Percentiles rank a stretch among this genome's conserved stretches.
Evolutionary conservation across 208 protist species (phyloP).

Genomic region (Trypanosoma melophagium): DNA sequence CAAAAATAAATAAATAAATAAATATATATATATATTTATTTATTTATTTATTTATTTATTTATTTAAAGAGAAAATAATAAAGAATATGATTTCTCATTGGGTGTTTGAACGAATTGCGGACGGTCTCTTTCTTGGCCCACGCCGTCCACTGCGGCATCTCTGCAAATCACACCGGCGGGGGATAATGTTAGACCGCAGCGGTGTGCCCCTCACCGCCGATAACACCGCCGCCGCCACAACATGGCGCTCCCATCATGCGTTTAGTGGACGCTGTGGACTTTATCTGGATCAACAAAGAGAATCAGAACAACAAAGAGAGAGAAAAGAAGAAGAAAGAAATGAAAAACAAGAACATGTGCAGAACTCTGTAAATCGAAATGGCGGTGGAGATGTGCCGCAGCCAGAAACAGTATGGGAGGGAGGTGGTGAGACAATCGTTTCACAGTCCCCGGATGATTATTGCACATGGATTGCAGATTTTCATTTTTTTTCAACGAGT

Average conservation of each 20-base stretch:
- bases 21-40: neutral
- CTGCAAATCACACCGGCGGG: neutral
- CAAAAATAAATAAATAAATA: neutral
- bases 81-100: slow-evolving; percentile 10
- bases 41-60: neutral
- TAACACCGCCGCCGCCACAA: slow-evolving; percentile 24
- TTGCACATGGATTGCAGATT: slow-evolving; percentile 44
- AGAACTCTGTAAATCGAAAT: neutral
- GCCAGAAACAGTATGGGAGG: neutral
- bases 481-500: slow-evolving; percentile 35
- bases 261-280: slow-evolving; percentile 69
- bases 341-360: neutral
- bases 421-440: neutral
- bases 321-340: too few relatives aligned
- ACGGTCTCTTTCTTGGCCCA: slow-evolving; percentile 25
- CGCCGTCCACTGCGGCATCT: neutral
- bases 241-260: slow-evolving; percentile 74
- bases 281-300: neutral
- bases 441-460: slow-evolving; percentile 28
- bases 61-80: neutral
- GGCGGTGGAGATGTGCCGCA: slow-evolving; percentile 7
- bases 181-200: slow-evolving; percentile 6
- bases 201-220: slow-evolving; percentile 31
- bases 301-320: neutral
- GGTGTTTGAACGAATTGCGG: slow-evolving; percentile 46